Evolutionary conservation across 169 alveolate genomes (phyloP), one percentile per base, ranked within the genome.

Genomic region (Eimeria necatrix): DNA sequence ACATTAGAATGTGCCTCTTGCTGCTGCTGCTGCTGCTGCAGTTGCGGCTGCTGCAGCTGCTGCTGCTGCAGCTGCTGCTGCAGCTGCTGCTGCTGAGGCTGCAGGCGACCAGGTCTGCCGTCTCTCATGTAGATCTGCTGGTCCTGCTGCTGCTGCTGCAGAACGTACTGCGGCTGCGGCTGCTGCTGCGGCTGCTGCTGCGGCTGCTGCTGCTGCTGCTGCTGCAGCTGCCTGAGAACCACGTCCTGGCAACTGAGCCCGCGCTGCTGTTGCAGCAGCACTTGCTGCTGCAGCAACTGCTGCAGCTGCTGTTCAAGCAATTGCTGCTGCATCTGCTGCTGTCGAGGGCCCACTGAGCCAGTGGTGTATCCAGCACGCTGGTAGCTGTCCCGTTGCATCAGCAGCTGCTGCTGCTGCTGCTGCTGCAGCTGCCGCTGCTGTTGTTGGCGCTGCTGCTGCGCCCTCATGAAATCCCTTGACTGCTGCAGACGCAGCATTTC

Each of bases 391-490:
- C 78, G 12, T 22, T 22, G 78, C 41, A 1, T 16, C 78, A n/a
- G 78, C 26, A 18, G 41, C 41, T 14, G 41, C n/a, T 14, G 4
- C n/a, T 68, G 68, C 18, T 68, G 26, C 78, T 68, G 78, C 49
- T 68, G 64, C 64, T 56, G 64, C 64, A 9, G 64, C 20, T 56
- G 64, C 64, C 14, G 64, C 64, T 56, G 64, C 64, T 56, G 64
- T 8, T 56, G 78, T n/a, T 68, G 78, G 26, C 26, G 78, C 78
- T 68, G 78, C 78, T 68, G 78, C 46, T 73, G 84, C 20, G 53
- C 52, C 84, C 52, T 73, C 6, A 73, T 5, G 52, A 73, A 18
- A 8, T 73, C 56, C 53, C 84, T 5, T 10, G 14, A 9, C 26
- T 9, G 76, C 14, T 64, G 41, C 76, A 64, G 9, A 8, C 76